Evolutionary conservation across 139 green algal species (phyloP).

Genomic region (Mesostigma viride): DNA sequence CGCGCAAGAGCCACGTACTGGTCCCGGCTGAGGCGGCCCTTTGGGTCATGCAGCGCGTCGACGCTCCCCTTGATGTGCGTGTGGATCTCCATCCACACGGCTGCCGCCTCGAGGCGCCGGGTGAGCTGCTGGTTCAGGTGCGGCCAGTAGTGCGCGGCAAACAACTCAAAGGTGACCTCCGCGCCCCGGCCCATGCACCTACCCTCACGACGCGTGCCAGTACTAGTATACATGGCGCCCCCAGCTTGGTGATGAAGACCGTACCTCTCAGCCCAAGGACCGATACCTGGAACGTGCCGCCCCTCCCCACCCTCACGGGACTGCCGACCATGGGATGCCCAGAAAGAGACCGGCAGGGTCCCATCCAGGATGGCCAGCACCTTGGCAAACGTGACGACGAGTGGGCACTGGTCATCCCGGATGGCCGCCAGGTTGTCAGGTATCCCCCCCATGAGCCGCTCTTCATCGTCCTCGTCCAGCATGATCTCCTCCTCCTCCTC

Average conservation of each 20-base stretch:
- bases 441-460: constrained; percentile 11
- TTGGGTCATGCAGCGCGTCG: constrained; percentile 39
- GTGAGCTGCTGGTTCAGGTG: constrained; percentile 7
- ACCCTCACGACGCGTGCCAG: too few species aligned
- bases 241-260: too few species aligned
- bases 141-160: constrained; percentile 14
- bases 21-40: constrained; percentile 39
- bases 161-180: too few species aligned
- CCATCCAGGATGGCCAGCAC: constrained; percentile 56
- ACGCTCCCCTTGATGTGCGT: constrained; percentile 61
- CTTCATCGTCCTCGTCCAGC: constrained; percentile 12
- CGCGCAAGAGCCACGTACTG: constrained; percentile 44
- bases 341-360: constrained; percentile 45
- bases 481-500: constrained; percentile 9
- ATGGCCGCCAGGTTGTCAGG: constrained; percentile 13
- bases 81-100: constrained; percentile 52
- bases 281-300: too few species aligned
- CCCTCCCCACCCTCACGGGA: too few species aligned
- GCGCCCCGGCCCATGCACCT: too few species aligned
- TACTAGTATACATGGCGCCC: too few species aligned
- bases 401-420: constrained; percentile 40
- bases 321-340: too few species aligned
- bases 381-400: constrained; percentile 53
- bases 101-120: constrained; percentile 6
- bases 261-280: too few species aligned